Evolutionary conservation across 352 stramenopile species (phyloP), one percentile per base, ranked within the genome.

Genomic region (Globisporangium barbulae): DNA sequence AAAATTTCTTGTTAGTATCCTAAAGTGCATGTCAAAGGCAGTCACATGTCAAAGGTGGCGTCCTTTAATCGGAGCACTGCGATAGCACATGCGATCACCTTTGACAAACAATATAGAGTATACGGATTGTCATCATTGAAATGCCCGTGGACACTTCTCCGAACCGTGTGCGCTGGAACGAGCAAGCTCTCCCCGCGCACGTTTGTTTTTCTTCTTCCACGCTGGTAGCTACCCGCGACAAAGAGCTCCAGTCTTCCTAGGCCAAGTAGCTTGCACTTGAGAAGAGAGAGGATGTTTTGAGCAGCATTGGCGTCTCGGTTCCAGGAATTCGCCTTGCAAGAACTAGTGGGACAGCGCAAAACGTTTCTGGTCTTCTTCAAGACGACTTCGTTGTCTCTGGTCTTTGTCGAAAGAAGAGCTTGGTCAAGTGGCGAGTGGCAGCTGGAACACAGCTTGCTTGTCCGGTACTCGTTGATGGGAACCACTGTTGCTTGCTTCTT

Each of bases 231-330:
- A 37, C 21, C 10, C 21, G 7, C 17, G 21, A 54, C 15, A 25
- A 25, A 54, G 28, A 35, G 21, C 48, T 28, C 30, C 49, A 37
- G 49, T 55, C 49, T 55, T 39, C 49, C 30, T 3, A 33, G 30
- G 3, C 30, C 30, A 2, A 31, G 30, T 33, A 55, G 30, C n/a
- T 55, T 55, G 21, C 10, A n/a, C 30, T 55, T 55, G 49, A 55
- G 19, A 17, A 55, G 49, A 39, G 49, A 31, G 25, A 55, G 30
- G 30, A 35, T 33, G n/a, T 55, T 55, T 17, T 10, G 15, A 13
- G 48, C 48, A 54, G 48, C 48, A 15, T 54, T 54, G 48, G 28
- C 48, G 48, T 54, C 48, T 54, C 48, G 48, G 28, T 54, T 54
- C 48, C 48, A 54, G 28, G 28, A 54, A 15, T 28, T 54, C 15